Evolutionary conservation across 345 rosid genomes (phyloP).

Genomic region (Chamaenerion angustifolium): DNA sequence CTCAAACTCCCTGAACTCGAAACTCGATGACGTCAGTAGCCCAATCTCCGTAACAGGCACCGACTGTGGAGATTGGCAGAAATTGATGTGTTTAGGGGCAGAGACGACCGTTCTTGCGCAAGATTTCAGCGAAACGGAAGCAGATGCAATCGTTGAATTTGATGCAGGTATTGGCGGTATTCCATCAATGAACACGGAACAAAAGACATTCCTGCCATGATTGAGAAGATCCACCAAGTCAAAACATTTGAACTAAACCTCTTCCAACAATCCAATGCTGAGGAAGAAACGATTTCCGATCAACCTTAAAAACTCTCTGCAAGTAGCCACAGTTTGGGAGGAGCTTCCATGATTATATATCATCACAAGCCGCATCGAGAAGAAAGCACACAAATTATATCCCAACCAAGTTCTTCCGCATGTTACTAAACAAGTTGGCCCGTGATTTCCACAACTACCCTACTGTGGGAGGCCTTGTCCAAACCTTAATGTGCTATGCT

Average conservation of each 20-base stretch:
- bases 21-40: slow-evolving; percentile 5
- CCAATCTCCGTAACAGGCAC: slow-evolving; percentile 7
- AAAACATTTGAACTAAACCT: slow-evolving; percentile 70
- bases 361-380: slow-evolving; percentile 43
- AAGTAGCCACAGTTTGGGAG: slow-evolving; percentile 85
- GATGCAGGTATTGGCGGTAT: slow-evolving; percentile 75
- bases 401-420: slow-evolving; percentile 88
- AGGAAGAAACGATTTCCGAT: slow-evolving; percentile 37
- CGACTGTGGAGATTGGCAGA: slow-evolving; percentile 11
- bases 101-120: slow-evolving; percentile 7
- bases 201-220: slow-evolving; percentile 87
- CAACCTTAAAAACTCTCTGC: slow-evolving; percentile 89
- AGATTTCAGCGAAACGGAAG: not conserved
- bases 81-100: slow-evolving; percentile 7
- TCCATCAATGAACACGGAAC: no score
- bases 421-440: slow-evolving; percentile 90
- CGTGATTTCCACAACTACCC: no score
- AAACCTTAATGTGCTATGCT: no score
- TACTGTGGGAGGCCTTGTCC: no score
- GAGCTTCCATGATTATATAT: slow-evolving; percentile 80
- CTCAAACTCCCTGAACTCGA: not conserved
- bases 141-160: slow-evolving; percentile 1
- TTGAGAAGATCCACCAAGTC: slow-evolving; percentile 77
- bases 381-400: slow-evolving; percentile 82
- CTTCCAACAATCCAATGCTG: slow-evolving; percentile 36